Base-by-base conservation (phyloP, 257 asterid species). In the Solanum lignicaule region DNA sequence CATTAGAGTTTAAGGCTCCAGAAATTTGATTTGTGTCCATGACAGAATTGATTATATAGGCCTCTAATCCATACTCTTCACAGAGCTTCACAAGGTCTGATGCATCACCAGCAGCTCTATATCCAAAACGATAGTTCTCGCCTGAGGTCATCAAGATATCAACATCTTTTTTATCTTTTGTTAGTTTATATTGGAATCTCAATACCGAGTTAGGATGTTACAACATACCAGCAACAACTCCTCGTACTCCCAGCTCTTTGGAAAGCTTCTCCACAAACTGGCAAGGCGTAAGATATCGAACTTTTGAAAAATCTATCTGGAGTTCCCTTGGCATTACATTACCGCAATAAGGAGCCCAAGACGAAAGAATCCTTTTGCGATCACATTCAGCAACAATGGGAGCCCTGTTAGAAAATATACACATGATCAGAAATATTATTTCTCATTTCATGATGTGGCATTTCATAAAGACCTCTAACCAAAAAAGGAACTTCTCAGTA, bases 371-470 rank as follows among this genome's bases (percentile, higher is more conserved):
- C 87, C 99, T 94, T 86, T 94, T 91, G 71, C 99, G 93, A 86
- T 97, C 99, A 88, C 98, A 93, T 92, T 91, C 92, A 73, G 99
- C 98, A 86, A 97, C 99, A 78, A 97, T 87, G 18, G 99, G 98
- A 62, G 93, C 93, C 95, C 99, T 95, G 93, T 87, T 14, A 86
- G 33, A 86, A 29, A 79, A 46, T 87, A 33, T 79, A 88, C 46
- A 48, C 58, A 85, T 62, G 68, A 83, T 75, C 74, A 88, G 72
- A 25, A 74, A 31, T 41, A 52, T 72, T 73, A 33, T 84, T 35
- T 84, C 29, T 69, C 87, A 83, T 48, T 58, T 83, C 68, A 83
- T 58, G 29, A 75, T 16, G 16, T 27, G 60, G 38, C 65, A 79
- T 79, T 79, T 81, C 66, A 81, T 43, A 27, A 43, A 46, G 16